phyloP scores from a whole-genome alignment of 495 filamentous ascomycete species.

The Jackrogersella minutella region DNA sequence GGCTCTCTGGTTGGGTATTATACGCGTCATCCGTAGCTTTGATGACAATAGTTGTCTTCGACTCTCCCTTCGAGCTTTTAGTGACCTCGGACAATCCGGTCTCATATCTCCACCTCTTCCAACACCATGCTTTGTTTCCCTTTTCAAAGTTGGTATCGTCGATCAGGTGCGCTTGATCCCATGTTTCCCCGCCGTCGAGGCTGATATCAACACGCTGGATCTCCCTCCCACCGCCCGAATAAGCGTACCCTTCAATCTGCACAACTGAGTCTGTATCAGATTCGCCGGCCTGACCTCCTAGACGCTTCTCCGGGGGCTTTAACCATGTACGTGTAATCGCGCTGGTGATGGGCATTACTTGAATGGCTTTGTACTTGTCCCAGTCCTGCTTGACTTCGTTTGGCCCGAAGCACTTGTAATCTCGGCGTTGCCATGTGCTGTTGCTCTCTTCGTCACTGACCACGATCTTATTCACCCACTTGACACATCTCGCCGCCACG shows the following conservation, averaged over 20 bases:
- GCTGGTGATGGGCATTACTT: constrained; percentile 68
- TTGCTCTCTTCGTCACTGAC: constrained; percentile 64
- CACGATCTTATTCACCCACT: constrained; percentile 70
- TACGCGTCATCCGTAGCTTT: constrained; percentile 67
- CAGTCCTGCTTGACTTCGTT: constrained; percentile 64
- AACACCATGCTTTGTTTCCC: constrained; percentile 58
- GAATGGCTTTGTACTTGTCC: constrained; percentile 62
- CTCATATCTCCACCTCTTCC: constrained; percentile 63
- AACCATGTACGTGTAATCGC: constrained; percentile 53
- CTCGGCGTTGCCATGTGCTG: constrained; percentile 66
- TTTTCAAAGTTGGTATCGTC: constrained; percentile 47
- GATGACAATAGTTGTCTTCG: constrained; percentile 56
- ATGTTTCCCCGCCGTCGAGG: constrained; percentile 61
- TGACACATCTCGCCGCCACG: constrained; percentile 68
- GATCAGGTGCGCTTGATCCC: constrained; percentile 61
- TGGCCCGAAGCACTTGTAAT: constrained; percentile 71
- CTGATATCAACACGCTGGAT: constrained; percentile 65
- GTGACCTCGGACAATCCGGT: constrained; percentile 53
- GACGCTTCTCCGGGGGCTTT: constrained; percentile 2
- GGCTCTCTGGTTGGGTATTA: constrained; percentile 63
- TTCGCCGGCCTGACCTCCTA: constrained; percentile 5
- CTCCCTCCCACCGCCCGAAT: constrained; percentile 65
- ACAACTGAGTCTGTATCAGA: constrained; percentile 41
- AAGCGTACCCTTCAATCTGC: constrained; percentile 64
- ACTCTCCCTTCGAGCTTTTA: constrained; percentile 50